Percentiles rank a stretch among this genome's conserved stretches.
These are phyloP conservation scores for Plasmodium vinckei DNA, from an alignment of 169 alveolate genomes.

Conservation along the genomic window DNA sequence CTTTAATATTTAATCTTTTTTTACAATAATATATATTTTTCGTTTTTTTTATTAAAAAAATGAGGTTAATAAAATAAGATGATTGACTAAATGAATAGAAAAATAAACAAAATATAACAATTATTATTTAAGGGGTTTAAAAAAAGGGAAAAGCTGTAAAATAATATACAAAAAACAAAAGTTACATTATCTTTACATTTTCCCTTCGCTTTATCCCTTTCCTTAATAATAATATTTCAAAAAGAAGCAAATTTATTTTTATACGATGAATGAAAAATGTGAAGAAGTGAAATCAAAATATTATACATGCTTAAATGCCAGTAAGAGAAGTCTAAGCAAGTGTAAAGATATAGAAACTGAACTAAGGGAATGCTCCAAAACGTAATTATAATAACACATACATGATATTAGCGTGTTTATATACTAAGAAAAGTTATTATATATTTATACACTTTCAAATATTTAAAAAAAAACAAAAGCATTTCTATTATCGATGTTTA, in stretches of 20 bases:
- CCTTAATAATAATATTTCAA: not conserved
- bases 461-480: too few species aligned
- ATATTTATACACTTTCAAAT: too few species aligned
- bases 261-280: slow-evolving; percentile 69
- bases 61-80: too few species aligned
- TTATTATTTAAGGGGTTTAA: too few species aligned
- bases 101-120: not conserved
- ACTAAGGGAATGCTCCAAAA: slow-evolving; percentile 73
- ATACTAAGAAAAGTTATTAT: not conserved
- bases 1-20: too few species aligned
- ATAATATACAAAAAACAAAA: not conserved
- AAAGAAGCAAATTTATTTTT: not conserved
- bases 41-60: too few species aligned
- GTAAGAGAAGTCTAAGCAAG: slow-evolving; percentile 57
- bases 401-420: not conserved
- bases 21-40: too few species aligned
- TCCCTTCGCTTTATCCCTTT: too few species aligned
- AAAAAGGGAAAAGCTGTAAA: not conserved
- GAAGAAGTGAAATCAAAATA: slow-evolving; percentile 67
- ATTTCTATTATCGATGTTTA: too few species aligned
- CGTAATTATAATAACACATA: slow-evolving; percentile 22
- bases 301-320: slow-evolving; percentile 68
- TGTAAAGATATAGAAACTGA: slow-evolving; percentile 63
- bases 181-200: too few species aligned
- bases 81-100: too few species aligned